These are phyloP conservation scores for Trichosporon sp. DNA, from an alignment of 1,284 basidiomycete genomes.

Conservation along the genomic window DNA sequence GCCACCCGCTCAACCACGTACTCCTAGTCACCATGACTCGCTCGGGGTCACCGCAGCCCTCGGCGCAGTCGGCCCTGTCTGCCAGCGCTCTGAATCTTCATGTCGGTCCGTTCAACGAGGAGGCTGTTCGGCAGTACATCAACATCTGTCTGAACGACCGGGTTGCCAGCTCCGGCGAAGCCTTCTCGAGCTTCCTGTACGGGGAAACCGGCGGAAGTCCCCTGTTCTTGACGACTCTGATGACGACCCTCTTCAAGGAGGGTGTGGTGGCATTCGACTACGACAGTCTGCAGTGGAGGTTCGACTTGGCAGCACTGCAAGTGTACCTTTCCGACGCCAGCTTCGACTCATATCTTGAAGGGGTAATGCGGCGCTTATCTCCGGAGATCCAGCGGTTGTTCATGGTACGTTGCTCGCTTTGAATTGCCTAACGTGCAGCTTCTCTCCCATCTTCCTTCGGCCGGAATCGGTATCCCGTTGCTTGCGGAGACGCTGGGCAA, in stretches of 20 bases:
- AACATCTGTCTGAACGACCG: conserved; percentile 25
- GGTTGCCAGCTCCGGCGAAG: conserved; percentile 15
- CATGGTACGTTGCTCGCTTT: conserved; percentile 17
- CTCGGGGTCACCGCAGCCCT: not conserved
- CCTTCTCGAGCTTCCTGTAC: conserved; percentile 28
- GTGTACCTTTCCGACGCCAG: conserved; percentile 29
- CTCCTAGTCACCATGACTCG: conserved; percentile 29
- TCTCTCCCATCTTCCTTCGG: conserved; percentile 33
- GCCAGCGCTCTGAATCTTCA: conserved; percentile 10
- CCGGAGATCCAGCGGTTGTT: conserved; percentile 23
- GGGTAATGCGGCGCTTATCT: conserved; percentile 25
- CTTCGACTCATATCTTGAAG: conserved; percentile 32
- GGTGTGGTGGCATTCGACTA: conserved; percentile 33
- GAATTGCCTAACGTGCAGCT: conserved; percentile 11
- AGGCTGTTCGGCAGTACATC: conserved; percentile 24
- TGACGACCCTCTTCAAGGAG: conserved; percentile 31
- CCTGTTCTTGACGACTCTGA: conserved; percentile 30
- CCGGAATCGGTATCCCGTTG: conserved; percentile 25
- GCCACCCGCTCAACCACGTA: conserved; percentile 23
- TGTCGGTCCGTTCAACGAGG: conserved; percentile 26
- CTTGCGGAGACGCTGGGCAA: conserved; percentile 23
- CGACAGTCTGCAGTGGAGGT: conserved; percentile 28
- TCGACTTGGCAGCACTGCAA: conserved; percentile 29
- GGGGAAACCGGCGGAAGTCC: conserved; percentile 33
- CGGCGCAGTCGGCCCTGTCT: conserved; percentile 6